Evolutionary conservation across 176 grass and related monocot genomes (phyloP).

Genomic region (Rhynchospora pubera): DNA sequence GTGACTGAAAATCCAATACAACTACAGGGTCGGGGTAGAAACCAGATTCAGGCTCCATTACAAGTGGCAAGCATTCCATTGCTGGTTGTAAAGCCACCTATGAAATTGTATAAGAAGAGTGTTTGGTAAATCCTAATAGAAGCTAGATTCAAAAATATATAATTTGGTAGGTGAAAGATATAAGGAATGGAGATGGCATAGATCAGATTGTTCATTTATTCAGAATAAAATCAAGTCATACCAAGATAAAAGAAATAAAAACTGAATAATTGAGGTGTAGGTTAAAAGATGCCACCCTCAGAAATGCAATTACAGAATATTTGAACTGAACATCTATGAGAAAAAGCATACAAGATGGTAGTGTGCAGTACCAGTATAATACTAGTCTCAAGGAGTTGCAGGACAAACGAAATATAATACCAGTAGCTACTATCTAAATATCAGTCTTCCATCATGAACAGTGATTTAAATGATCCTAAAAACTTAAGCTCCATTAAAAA

Average conservation of each 20-base stretch:
- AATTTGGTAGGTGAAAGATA: background rate
- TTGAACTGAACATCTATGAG: background rate
- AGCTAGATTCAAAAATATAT: background rate
- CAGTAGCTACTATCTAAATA: background rate
- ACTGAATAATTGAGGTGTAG: background rate
- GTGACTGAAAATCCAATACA: constrained; percentile 94
- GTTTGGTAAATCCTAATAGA: background rate
- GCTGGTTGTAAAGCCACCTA: constrained; percentile 96
- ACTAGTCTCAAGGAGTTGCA: background rate
- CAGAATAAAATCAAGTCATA: background rate
- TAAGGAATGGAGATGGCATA: background rate
- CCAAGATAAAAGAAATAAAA: background rate
- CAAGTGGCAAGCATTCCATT: constrained; percentile 95
- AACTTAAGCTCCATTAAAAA: background rate
- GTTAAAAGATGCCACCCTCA: background rate
- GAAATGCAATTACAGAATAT: background rate
- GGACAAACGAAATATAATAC: background rate
- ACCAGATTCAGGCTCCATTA: constrained; percentile 96
- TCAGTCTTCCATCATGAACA: background rate
- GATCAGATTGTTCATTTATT: background rate
- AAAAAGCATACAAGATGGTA: background rate
- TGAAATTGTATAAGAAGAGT: constrained; percentile 25
- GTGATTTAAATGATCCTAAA: background rate
- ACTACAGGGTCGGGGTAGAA: constrained; percentile 95
- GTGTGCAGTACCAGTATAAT: too few relatives aligned